These are phyloP conservation scores for Blastobotrys mokoenaii DNA, from an alignment of 805 yeast species.

Conservation along the genomic window DNA sequence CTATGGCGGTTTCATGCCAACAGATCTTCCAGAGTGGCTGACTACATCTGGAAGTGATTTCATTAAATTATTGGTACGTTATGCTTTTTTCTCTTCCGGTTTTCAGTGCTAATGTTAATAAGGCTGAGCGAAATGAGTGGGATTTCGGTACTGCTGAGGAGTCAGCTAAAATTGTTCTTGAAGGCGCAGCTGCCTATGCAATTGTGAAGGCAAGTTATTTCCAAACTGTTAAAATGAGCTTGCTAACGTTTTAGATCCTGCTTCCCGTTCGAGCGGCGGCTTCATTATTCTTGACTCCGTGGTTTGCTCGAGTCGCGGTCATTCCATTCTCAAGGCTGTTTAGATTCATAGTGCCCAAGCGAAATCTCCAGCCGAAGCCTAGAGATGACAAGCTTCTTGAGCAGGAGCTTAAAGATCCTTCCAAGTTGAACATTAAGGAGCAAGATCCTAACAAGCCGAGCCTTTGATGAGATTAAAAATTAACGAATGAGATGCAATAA, in stretches of 20 bases:
- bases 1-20: constrained; percentile 43
- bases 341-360: constrained; percentile 2
- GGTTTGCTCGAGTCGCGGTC: constrained; percentile 44
- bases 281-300: constrained; percentile 48
- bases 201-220: constrained; percentile 41
- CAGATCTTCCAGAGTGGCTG: constrained; percentile 52
- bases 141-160: constrained; percentile 34
- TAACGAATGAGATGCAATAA: too few species aligned
- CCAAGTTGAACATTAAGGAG: too few species aligned
- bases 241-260: constrained; percentile 21
- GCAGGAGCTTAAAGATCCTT: too few species aligned
- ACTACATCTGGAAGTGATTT: constrained; percentile 50
- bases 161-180: constrained; percentile 47
- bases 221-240: too few species aligned
- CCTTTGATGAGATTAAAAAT: too few species aligned
- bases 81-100: constrained; percentile 25
- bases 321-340: constrained; percentile 35
- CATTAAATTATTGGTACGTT: constrained; percentile 44
- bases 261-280: constrained; percentile 46
- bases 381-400: neutral
- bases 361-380: neutral
- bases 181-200: constrained; percentile 71
- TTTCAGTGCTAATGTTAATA: neutral
- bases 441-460: too few species aligned
- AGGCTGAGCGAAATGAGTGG: constrained; percentile 27